phyloP scores from a whole-genome alignment of 2,329 filamentous ascomycete genomes.

The Clarireedia paspali region DNA sequence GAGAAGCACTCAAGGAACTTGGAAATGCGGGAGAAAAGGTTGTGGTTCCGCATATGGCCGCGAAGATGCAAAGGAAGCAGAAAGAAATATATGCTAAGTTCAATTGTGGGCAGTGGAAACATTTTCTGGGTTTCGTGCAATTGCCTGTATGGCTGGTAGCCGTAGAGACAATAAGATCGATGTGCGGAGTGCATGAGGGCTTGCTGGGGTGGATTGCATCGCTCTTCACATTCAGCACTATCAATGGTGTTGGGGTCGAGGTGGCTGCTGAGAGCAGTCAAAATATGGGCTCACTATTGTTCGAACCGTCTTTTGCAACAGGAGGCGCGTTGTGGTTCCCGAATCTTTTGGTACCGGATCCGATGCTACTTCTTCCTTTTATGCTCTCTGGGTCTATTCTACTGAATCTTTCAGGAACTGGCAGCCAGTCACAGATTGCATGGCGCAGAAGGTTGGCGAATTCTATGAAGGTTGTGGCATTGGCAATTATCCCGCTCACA shows the following conservation, averaged over 20 bases:
- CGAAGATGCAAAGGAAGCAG: slow-evolving; percentile 22
- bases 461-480: slow-evolving; percentile 31
- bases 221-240: neutral
- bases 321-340: slow-evolving; percentile 57
- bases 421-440: slow-evolving; percentile 8
- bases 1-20: slow-evolving; percentile 22
- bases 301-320: slow-evolving; percentile 34
- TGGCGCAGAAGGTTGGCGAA: slow-evolving; percentile 24
- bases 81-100: slow-evolving; percentile 29
- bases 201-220: slow-evolving; percentile 32
- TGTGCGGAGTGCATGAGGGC: slow-evolving; percentile 36
- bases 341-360: slow-evolving; percentile 46
- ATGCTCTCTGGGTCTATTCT: slow-evolving; percentile 41
- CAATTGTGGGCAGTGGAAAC: slow-evolving; percentile 30
- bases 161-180: slow-evolving; percentile 40
- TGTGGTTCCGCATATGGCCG: slow-evolving; percentile 12
- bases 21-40: slow-evolving; percentile 20
- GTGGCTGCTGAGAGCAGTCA: neutral
- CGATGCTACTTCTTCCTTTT: slow-evolving; percentile 40
- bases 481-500: slow-evolving; percentile 33
- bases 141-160: slow-evolving; percentile 38
- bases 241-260: neutral
- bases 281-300: neutral
- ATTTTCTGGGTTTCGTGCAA: slow-evolving; percentile 31
- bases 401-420: slow-evolving; percentile 33